A percentile compares a stretch with the other conserved stretches of the same genome.
Evolutionary conservation across 2,329 filamentous ascomycete genomes (phyloP).

Genomic region (Elsinoe australis): DNA sequence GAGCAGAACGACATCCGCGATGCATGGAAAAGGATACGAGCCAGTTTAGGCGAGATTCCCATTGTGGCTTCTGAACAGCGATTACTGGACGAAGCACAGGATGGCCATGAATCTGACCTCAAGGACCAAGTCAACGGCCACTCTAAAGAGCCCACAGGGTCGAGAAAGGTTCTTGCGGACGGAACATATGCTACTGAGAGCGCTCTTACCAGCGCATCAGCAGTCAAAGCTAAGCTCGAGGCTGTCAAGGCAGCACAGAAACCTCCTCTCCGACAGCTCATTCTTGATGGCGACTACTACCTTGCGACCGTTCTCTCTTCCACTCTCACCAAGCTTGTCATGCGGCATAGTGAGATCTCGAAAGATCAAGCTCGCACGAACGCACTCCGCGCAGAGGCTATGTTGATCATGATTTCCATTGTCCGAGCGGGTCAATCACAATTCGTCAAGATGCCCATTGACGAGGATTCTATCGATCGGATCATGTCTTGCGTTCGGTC

Average conservation of each 20-base stretch:
- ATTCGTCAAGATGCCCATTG: slow-evolving; percentile 93
- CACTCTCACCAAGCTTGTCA: slow-evolving; percentile 92
- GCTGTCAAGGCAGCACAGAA: slow-evolving; percentile 97
- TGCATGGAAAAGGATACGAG: slow-evolving; percentile 91
- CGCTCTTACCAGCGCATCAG: slow-evolving; percentile 85
- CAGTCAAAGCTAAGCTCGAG: slow-evolving; percentile 82
- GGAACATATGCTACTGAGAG: slow-evolving; percentile 97
- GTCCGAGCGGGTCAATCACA: slow-evolving; percentile 97
- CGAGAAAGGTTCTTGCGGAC: slow-evolving; percentile 85
- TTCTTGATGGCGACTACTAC: slow-evolving; percentile 96
- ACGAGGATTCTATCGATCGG: slow-evolving; percentile 95
- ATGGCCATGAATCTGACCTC: slow-evolving; percentile 57
- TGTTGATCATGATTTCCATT: slow-evolving; percentile 99
- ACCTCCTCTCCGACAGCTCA: slow-evolving; percentile 85
- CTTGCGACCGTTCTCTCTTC: slow-evolving; percentile 90
- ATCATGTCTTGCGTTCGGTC: slow-evolving; percentile 97
- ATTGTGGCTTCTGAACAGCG: slow-evolving; percentile 93
- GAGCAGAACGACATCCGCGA: slow-evolving; percentile 91
- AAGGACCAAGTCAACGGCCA: slow-evolving; percentile 71
- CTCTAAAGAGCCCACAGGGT: slow-evolving; percentile 73
- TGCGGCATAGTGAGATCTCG: slow-evolving; percentile 93
- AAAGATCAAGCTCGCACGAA: slow-evolving; percentile 81
- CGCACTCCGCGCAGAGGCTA: slow-evolving; percentile 87
- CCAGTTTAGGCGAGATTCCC: slow-evolving; percentile 91
- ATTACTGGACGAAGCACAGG: slow-evolving; percentile 69